These are phyloP conservation scores for Pestalotiopsis sp. DNA, from an alignment of 2,329 filamentous ascomycete genomes.

Conservation along the genomic window DNA sequence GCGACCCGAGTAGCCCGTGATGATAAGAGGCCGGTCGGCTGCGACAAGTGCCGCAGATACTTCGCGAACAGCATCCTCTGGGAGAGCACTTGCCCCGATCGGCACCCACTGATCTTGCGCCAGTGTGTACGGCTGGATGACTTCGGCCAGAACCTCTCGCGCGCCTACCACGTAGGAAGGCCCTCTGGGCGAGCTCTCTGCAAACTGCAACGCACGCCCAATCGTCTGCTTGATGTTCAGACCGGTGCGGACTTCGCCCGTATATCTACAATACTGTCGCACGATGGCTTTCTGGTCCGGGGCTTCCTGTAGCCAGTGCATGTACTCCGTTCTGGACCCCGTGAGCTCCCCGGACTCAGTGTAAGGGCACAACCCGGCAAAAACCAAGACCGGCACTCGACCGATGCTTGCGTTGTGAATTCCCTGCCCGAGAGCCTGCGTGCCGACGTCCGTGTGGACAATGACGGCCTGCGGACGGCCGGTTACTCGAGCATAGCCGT, in stretches of 20 bases:
- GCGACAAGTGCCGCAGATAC: constrained; percentile 42
- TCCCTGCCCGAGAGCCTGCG: constrained; percentile 70
- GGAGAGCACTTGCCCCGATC: constrained; percentile 25
- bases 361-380: constrained; percentile 72
- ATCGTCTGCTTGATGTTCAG: constrained; percentile 76
- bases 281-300: constrained; percentile 75
- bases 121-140: constrained; percentile 33
- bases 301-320: constrained; percentile 79
- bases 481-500: constrained; percentile 69
- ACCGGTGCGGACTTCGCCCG: constrained; percentile 69
- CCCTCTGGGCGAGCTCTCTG: constrained; percentile 66
- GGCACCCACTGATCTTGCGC: constrained; percentile 24
- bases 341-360: constrained; percentile 72
- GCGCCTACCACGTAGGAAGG: constrained; percentile 69
- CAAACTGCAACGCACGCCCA: constrained; percentile 70
- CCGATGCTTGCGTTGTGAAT: constrained; percentile 73
- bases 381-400: constrained; percentile 69
- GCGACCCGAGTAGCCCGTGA: constrained; percentile 51
- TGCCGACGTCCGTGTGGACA: constrained; percentile 77
- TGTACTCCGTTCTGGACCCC: constrained; percentile 72
- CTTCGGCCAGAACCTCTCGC: constrained; percentile 71
- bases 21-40: constrained; percentile 46
- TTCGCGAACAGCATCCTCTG: constrained; percentile 38
- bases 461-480: constrained; percentile 70
- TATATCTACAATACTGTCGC: constrained; percentile 71